Conservation (phyloP, 2,329 filamentous ascomycete genomes). For the Claviceps arundinis region DNA sequence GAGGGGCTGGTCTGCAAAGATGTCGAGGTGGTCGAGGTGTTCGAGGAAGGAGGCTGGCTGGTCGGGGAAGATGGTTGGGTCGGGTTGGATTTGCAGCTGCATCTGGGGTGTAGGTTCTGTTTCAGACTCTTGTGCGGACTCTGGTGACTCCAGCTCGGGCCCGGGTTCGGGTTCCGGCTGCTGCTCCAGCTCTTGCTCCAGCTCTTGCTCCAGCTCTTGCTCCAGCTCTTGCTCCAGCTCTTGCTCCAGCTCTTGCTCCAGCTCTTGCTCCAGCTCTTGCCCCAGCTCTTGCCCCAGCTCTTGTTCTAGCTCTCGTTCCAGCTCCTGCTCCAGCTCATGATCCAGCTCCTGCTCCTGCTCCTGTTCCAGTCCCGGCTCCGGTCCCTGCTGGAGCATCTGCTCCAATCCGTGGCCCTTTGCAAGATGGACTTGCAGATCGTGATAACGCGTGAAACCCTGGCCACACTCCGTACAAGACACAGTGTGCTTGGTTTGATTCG, state of each 20-base stretch:
- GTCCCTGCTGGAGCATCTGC: no score
- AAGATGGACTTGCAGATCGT: conserved; percentile 36
- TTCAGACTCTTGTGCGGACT: background rate
- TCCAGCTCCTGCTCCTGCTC: no score
- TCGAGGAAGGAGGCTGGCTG: conserved; percentile 15
- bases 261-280: no score
- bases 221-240: no score
- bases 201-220: no score
- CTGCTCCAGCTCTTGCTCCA: no score
- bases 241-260: no score
- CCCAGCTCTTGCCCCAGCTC: no score
- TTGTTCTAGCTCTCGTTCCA: no score
- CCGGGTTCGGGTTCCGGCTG: background rate
- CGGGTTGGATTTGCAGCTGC: background rate
- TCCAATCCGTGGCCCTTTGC: conserved; percentile 14
- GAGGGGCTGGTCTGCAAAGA: conserved; percentile 6
- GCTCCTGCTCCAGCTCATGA: background rate
- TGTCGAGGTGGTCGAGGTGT: conserved; percentile 9
- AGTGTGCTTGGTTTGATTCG: conserved; percentile 27
- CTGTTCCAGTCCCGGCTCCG: no score
- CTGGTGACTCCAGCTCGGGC: background rate
- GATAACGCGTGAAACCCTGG: conserved; percentile 34
- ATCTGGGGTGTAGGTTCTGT: background rate
- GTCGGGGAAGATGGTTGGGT: conserved; percentile 1
- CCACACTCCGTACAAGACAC: conserved; percentile 33